These are phyloP conservation scores for Cystobasidiaceae sp. DNA, from an alignment of 1,284 basidiomycete species.

Conservation along the genomic window DNA sequence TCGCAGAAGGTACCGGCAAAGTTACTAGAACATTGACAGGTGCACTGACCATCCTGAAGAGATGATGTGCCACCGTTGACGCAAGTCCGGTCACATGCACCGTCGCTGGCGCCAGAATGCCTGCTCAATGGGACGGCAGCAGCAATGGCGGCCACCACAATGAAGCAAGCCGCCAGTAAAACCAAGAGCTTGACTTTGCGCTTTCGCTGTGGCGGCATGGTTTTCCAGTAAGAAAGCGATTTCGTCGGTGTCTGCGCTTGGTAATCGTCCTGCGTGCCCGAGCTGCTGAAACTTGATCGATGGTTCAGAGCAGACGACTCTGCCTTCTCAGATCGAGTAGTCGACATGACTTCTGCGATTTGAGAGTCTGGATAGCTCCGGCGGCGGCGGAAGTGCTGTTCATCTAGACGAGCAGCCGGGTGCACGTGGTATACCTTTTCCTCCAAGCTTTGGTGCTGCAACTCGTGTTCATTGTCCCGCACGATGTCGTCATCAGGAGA, in stretches of 20 bases:
- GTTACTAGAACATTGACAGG: background rate
- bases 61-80: background rate
- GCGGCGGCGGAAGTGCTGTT: constrained; percentile 2
- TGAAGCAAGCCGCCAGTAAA: background rate
- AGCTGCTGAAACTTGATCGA: constrained; percentile 4
- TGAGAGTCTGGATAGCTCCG: constrained; percentile 8
- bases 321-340: background rate
- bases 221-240: background rate
- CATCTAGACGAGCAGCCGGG: background rate
- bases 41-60: background rate
- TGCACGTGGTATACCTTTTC: background rate
- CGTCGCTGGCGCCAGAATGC: background rate
- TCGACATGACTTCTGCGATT: background rate
- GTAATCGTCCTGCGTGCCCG: background rate
- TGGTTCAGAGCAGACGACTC: background rate
- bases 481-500: too few relatives aligned
- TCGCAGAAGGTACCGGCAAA: constrained; percentile 15
- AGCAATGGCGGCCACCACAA: background rate
- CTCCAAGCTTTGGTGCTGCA: background rate
- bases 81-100: background rate
- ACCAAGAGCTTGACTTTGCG: background rate
- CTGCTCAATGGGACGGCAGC: constrained; percentile 5
- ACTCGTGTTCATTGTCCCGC: too few relatives aligned
- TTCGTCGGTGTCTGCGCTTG: background rate
- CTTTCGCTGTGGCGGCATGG: constrained; percentile 3